Evolutionary conservation across 1,284 basidiomycete genomes (phyloP), one percentile per base, ranked within the genome.

Genomic region (Cryptococcus sp.): DNA sequence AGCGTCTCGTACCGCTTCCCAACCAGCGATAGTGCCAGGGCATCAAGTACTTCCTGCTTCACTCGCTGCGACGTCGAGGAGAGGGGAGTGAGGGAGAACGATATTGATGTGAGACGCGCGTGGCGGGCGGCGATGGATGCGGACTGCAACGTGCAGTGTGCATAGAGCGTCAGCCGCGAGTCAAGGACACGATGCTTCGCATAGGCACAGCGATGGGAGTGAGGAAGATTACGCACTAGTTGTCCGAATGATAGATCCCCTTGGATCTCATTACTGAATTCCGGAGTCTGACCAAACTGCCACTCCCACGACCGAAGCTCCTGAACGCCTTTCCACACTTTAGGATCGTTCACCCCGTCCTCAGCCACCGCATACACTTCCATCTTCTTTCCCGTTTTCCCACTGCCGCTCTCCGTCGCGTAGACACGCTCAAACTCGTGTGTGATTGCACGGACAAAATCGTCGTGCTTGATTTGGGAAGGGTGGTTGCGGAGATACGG

Each of bases 201-300:
- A 8, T 13, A 35, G 31, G 31, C 31, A 8, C 13, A 35, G 31
- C 31, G 31, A 2, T 10, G 41, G 11, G 22, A 22, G 17, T 44
- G 16, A 45, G 46, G 45, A 55, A 38, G 31, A 53, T 40, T 22
- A 50, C 49, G 38, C 16, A 57, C 42, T 44, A 42, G 3, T 22
- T 19, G 39, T 25, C 68, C 74, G 50, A 71, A 67, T 1, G 70
- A 67, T 3, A 78, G 52, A 15, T 65, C 61, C 2, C 64, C 69
- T 20, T 66, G 53, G 5, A 81, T 51, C 10, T 55, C 50, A 60
- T 82, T 80, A 0, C 75, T 88, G 74, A 99, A 98, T 73, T 95
- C 90, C 53, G 95, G 95, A 0, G 94, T 96, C 73, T 96, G 91
- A 0, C 94, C 95, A 71, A 87, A 97, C 31, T 86, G 82, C 93